A percentile compares a stretch with the other conserved stretches of the same genome.
These are phyloP conservation scores for Apodospora peruviana DNA, from an alignment of 495 filamentous ascomycete species.

Conservation along the genomic window DNA sequence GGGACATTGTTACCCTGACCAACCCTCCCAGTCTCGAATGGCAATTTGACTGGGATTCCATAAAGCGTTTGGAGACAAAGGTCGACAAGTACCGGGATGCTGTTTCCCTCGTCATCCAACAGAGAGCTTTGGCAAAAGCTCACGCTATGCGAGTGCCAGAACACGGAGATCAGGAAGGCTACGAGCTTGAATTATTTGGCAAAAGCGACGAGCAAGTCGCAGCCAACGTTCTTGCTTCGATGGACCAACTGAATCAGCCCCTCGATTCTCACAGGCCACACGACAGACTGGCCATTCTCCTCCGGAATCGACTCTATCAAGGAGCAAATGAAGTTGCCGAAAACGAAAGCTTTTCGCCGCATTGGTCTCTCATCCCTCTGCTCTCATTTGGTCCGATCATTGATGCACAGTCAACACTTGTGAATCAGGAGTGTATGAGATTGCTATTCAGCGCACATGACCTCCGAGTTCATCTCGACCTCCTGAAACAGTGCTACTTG, in stretches of 20 bases:
- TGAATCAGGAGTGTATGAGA: slow-evolving; percentile 72
- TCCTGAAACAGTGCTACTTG: slow-evolving; percentile 77
- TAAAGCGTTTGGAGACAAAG: slow-evolving; percentile 56
- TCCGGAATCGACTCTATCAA: slow-evolving; percentile 24
- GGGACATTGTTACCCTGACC: slow-evolving; percentile 36
- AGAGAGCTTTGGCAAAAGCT: not conserved
- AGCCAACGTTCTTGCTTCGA: slow-evolving; percentile 45
- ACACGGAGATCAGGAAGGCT: not conserved
- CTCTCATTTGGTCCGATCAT: slow-evolving; percentile 74
- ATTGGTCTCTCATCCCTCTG: slow-evolving; percentile 62
- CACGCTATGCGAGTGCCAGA: not conserved
- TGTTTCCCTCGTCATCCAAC: slow-evolving; percentile 37
- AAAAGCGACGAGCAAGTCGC: slow-evolving; percentile 44
- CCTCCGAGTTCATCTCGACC: slow-evolving; percentile 65
- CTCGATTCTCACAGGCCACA: slow-evolving; percentile 12
- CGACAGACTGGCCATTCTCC: slow-evolving; percentile 26
- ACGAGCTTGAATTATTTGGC: slow-evolving; percentile 42
- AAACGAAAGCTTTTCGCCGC: slow-evolving; percentile 52
- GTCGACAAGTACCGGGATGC: slow-evolving; percentile 58
- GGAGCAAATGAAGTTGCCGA: not conserved
- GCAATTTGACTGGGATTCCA: slow-evolving; percentile 71
- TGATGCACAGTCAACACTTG: slow-evolving; percentile 63
- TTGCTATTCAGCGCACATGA: slow-evolving; percentile 72
- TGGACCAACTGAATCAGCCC: slow-evolving; percentile 35
- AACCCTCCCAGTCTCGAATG: slow-evolving; percentile 58